Evolutionary conservation across 352 stramenopile genomes (phyloP).

Genomic region (Phytophthora citrophthora): DNA sequence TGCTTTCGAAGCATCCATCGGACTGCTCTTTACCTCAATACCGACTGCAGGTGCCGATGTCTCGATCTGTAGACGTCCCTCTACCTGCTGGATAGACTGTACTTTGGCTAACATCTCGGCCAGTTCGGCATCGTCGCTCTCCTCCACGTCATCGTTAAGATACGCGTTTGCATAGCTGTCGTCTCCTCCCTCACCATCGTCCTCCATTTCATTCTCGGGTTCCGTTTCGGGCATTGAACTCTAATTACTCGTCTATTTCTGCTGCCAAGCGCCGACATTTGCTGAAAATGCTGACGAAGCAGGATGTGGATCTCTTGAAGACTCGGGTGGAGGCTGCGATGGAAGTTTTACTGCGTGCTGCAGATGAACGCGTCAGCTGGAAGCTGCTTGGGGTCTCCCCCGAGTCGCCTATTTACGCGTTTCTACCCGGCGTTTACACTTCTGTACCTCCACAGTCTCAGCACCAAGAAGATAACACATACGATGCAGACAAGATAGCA

Average conservation of each 20-base stretch:
- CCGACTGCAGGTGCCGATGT: slow-evolving; percentile 12
- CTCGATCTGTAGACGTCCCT: slow-evolving; percentile 31
- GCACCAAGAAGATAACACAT: slow-evolving; percentile 15
- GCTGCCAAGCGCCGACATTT: background rate
- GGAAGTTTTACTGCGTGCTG: slow-evolving; percentile 61
- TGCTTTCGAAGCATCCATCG: slow-evolving; percentile 1
- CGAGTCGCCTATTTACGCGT: slow-evolving; percentile 42
- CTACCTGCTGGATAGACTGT: slow-evolving; percentile 61
- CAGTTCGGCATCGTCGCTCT: slow-evolving; percentile 63
- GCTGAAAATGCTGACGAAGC: slow-evolving; percentile 26
- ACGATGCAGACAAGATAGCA: slow-evolving; percentile 4
- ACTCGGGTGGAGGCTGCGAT: slow-evolving; percentile 61
- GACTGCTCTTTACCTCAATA: slow-evolving; percentile 13
- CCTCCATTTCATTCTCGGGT: slow-evolving; percentile 27
- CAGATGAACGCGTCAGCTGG: slow-evolving; percentile 71
- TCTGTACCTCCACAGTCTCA: slow-evolving; percentile 8
- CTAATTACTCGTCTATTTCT: slow-evolving; percentile 23
- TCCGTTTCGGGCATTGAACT: slow-evolving; percentile 29
- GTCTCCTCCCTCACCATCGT: slow-evolving; percentile 31
- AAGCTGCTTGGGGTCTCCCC: slow-evolving; percentile 17
- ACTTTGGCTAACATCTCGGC: slow-evolving; percentile 81
- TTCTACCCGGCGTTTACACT: slow-evolving; percentile 70
- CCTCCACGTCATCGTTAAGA: slow-evolving; percentile 46
- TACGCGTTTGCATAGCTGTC: slow-evolving; percentile 51
- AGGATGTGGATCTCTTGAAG: slow-evolving; percentile 60